Percentiles rank a stretch among this genome's conserved stretches.
These are phyloP conservation scores for Arthroderma sp. DNA, from an alignment of 2,329 filamentous ascomycete genomes.

Conservation along the genomic window DNA sequence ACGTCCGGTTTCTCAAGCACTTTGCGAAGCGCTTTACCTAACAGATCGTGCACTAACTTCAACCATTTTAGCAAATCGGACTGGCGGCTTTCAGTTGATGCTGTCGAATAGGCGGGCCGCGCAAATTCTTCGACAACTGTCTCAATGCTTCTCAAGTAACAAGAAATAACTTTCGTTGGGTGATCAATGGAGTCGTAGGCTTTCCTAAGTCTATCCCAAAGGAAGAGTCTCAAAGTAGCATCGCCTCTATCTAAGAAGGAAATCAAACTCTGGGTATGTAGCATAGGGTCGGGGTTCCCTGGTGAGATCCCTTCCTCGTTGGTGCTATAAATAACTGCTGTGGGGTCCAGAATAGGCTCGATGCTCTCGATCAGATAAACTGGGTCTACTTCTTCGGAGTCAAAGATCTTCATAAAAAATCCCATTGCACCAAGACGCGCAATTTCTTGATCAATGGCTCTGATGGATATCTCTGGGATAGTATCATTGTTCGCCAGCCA, in stretches of 20 bases:
- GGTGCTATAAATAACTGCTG: constrained; percentile 19
- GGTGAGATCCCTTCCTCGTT: not conserved
- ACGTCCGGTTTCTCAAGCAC: constrained; percentile 49
- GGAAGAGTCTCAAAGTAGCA: constrained; percentile 67
- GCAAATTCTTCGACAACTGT: constrained; percentile 62
- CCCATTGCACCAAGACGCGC: constrained; percentile 91
- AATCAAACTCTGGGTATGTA: constrained; percentile 53
- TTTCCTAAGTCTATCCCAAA: constrained; percentile 84
- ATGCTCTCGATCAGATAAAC: constrained; percentile 78
- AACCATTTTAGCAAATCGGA: constrained; percentile 61
- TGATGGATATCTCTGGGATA: constrained; percentile 73
- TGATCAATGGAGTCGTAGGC: constrained; percentile 81
- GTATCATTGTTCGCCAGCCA: constrained; percentile 72
- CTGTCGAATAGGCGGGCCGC: constrained; percentile 41
- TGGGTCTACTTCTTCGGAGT: constrained; percentile 66
- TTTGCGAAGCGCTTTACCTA: constrained; percentile 57
- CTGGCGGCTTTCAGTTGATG: constrained; percentile 51
- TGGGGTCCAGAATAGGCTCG: constrained; percentile 76
- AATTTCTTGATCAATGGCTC: constrained; percentile 79
- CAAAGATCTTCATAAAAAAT: constrained; percentile 84
- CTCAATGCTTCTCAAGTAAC: constrained; percentile 72
- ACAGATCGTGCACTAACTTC: constrained; percentile 63
- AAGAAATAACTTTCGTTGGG: constrained; percentile 75
- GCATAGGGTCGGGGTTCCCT: not conserved
- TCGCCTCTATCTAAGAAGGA: constrained; percentile 73